Base-by-base conservation (phyloP, 768 basidiomycete genomes). In the Boletus pseudo-olivaceus region DNA sequence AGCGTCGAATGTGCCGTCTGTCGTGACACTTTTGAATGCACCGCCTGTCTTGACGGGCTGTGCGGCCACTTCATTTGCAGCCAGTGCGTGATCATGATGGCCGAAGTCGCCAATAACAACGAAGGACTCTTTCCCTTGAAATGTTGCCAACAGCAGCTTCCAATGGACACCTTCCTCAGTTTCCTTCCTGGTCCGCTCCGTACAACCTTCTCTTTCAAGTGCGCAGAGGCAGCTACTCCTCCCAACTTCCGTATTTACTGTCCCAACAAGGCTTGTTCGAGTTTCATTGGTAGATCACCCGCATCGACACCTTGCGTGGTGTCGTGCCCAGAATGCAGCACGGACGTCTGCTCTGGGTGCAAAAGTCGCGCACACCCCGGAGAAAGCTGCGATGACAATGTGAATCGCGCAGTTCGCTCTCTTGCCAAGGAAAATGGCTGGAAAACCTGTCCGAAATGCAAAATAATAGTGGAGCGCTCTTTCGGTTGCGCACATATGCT, bases 391-490 rank as follows among this genome's bases (percentile, higher is more conserved):
- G 58, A 64, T 2, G 75, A 76, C n/a, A 78, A 78, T 54, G 63
- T 65, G 2, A 68, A 71, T 8, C 62, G 75, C 14, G 75, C 73
- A 41, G 68, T 84, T 20, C 72, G 67, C n/a, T 71, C 64, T 3
- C 74, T 89, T 12, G 84, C 82, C 0, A 62, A 62, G 5, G 51
- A 71, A 39, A 55, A 78, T 10, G 68, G 72, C 6, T 87, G 82
- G 84, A 81, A 84, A 61, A 83, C 78, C 0, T 87, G 84, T 60
- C 85, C 84, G 1, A 73, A 71, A 12, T 87, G 85, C 62, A 57
- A 72, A 6, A 69, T 73, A 29, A 72, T 87, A 47, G 75, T 87
- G 34, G 85, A 87, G 58, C 73, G 83, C 5, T 48, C 65, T 4
- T 40, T 61, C 2, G 85, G 85, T 4, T 87, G 85, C 56, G 72